These are phyloP conservation scores for Ambrosia trifida DNA, from an alignment of 129 eudicot genomes.

Conservation along the genomic window DNA sequence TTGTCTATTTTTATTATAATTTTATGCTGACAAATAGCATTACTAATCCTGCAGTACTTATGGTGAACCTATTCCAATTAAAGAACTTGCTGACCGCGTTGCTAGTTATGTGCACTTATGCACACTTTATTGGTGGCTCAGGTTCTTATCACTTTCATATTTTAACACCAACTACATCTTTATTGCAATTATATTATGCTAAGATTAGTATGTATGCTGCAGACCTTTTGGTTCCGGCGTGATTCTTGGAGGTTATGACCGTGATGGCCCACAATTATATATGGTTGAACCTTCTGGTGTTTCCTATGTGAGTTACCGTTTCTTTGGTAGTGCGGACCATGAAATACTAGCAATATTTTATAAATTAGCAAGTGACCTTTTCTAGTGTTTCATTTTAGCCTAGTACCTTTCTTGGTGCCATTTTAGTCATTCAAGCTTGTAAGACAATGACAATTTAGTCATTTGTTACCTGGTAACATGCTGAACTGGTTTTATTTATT, in stretches of 20 bases:
- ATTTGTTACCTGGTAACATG: background rate
- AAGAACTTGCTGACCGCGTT: slow-evolving; percentile 96
- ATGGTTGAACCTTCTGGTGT: slow-evolving; percentile 99
- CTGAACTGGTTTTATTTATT: background rate
- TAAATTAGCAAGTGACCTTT: background rate
- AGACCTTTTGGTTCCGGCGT: slow-evolving; percentile 98
- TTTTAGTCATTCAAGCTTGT: background rate
- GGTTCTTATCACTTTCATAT: slow-evolving; percentile 40
- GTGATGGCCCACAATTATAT: slow-evolving; percentile 94
- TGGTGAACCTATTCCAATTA: slow-evolving; percentile 91
- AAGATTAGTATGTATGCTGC: slow-evolving; percentile 31
- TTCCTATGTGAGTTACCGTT: slow-evolving; percentile 75
- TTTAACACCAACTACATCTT: background rate
- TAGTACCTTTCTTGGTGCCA: background rate
- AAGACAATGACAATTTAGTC: background rate
- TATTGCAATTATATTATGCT: slow-evolving; percentile 15
- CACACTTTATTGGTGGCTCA: slow-evolving; percentile 99
- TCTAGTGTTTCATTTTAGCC: background rate
- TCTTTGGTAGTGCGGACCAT: background rate
- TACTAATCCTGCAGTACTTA: slow-evolving; percentile 54
- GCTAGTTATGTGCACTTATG: slow-evolving; percentile 96
- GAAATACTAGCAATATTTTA: background rate
- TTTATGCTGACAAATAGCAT: slow-evolving; percentile 22
- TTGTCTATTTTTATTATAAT: background rate
- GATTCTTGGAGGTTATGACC: slow-evolving; percentile 94